Base-by-base conservation (phyloP, 257 asterid genomes). In the Verbena officinalis region DNA sequence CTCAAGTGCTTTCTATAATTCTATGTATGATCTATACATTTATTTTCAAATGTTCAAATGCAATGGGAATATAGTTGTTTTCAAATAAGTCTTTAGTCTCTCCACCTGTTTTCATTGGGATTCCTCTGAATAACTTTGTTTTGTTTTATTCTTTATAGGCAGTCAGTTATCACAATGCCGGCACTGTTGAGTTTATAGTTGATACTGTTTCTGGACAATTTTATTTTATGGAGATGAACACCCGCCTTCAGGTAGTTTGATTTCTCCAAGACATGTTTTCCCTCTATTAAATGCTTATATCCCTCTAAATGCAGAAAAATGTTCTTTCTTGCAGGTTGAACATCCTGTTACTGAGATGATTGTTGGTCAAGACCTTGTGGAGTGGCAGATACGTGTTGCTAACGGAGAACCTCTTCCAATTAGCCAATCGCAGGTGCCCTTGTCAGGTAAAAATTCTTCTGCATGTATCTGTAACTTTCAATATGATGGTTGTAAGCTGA, bases 281-380 rank as follows among this genome's bases (percentile, higher is more conserved):
- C 57, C 61, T 66, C 55, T 31, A 14, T 63, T 60, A 24, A 70
- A 53, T 48, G 63, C 34, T 55, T 21, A 44, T 36, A 64, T 69
- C 53, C 48, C 66, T 45, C 64, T 65, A 45, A 68, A 65, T 56
- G 65, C 67, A 59, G 59, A 52, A 53, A 54, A 61, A n/a, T 21
- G 27, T 40, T 22, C 64, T 55, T 45, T 69, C 62, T 45, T 64
- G 64, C 64, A 94, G 99, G 97, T 94, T 76, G 99, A 94, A 69
- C 99, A 94, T 80, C 97, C 99, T 51, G 99, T 94, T 61, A 90
- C 99, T 7, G 99, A 94, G 92, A 94, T 94, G 99, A 86, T 94
- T 64, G 99, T 94, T 43, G 90, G 89, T 58, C 97, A 94, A 83
- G 99, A 94, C 83, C 97, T 94, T 61, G 99, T 94, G 73, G 99